Evolutionary conservation across 2,329 filamentous ascomycete genomes (phyloP), one percentile per base, ranked within the genome.

Genomic region (Phaeosphaeria sp.): DNA sequence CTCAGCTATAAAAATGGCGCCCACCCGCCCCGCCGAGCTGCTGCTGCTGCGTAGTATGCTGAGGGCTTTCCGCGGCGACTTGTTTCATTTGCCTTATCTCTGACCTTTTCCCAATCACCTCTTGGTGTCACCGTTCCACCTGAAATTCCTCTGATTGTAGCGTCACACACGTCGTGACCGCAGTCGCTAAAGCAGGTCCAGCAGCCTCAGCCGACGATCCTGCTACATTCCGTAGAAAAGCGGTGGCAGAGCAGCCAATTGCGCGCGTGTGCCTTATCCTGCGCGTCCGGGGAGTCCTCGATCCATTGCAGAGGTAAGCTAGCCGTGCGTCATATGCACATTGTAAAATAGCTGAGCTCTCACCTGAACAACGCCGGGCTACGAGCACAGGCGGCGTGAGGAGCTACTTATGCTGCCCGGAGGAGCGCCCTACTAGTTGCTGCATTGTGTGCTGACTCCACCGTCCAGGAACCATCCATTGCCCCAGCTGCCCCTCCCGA

Each of bases 161-260:
- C 59, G 59, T 68, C 50, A 58, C 55, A 68, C 68, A 51, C 46
- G 46, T 46, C 48, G 52, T 44, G 44, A 30, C 46, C 52, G 49
- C 30, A 36, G 30, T 36, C 30, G 30, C 30, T 36, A 36, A 36
- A 36, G 30, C 30, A 36, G 30, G 30, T 36, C 30, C 30, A 11
- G 13, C 30, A 36, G 30, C 30, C 30, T 36, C 30, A 36, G 30
- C 6, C 21, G 43, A 42, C 56, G 21, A 46, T 49, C 56, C 64
- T 56, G 41, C 30, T 46, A 46, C 53, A 5, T 25, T 21, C 39
- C 50, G 50, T 46, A 59, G 70, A 71, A 68, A 57, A 69, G 70
- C 71, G 67, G 68, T 73, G 67, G 66, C 36, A 62, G 63, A 63
- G 58, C 59, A 61, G 52, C 73, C 72, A 76, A 75, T 76, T 73